phyloP scores from a whole-genome alignment of 192 early-diverging fungal species.

The Backusella parvicylindrica region DNA sequence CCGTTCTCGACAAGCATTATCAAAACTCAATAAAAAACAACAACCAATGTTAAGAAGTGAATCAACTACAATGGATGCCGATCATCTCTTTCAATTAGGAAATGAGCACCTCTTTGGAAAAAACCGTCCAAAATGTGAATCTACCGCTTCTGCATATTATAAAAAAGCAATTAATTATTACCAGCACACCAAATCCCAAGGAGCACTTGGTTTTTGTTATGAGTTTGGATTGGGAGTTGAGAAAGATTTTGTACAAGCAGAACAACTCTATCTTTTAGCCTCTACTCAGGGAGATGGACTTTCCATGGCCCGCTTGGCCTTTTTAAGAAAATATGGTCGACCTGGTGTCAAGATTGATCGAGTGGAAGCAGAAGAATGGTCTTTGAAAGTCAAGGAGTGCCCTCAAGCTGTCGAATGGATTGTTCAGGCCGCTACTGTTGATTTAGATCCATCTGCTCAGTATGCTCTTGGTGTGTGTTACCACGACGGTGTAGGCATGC shows the following conservation, averaged over 20 bases:
- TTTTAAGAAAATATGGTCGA: slow-evolving; percentile 77
- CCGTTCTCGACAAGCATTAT: slow-evolving; percentile 14
- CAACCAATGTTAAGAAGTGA: neutral
- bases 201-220: slow-evolving; percentile 75
- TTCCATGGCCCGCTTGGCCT: slow-evolving; percentile 66
- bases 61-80: neutral
- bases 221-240: slow-evolving; percentile 80
- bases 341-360: slow-evolving; percentile 77
- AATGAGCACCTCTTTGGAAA: slow-evolving; percentile 50
- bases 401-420: slow-evolving; percentile 64
- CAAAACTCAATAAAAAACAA: neutral
- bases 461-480: slow-evolving; percentile 75
- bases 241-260: slow-evolving; percentile 59
- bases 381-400: slow-evolving; percentile 16
- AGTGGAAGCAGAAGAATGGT: slow-evolving; percentile 77
- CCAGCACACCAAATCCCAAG: slow-evolving; percentile 46
- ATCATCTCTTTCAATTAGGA: slow-evolving; percentile 25
- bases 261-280: slow-evolving; percentile 62
- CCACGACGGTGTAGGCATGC: slow-evolving; percentile 72
- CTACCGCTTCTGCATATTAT: slow-evolving; percentile 49
- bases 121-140: slow-evolving; percentile 37
- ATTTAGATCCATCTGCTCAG: slow-evolving; percentile 49
- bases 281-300: slow-evolving; percentile 62
- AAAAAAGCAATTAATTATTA: slow-evolving; percentile 44
- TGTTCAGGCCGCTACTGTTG: slow-evolving; percentile 48